Evolutionary conservation across 768 basidiomycete genomes (phyloP), one percentile per base, ranked within the genome.

Genomic region (Cyclocybe cylindracea): DNA sequence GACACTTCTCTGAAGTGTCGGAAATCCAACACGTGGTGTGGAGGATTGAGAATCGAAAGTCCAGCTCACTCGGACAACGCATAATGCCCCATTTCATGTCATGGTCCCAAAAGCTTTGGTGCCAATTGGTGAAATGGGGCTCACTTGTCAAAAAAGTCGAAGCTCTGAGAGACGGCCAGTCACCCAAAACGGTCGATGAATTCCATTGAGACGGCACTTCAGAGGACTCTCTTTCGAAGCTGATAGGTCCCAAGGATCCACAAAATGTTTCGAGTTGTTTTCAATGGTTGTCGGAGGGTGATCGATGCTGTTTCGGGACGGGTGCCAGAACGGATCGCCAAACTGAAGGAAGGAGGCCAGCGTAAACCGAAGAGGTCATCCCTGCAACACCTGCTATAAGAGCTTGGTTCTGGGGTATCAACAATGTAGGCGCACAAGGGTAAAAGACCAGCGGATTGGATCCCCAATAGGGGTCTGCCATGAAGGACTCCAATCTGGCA

Each of bases 1-100:
- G 5, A 77, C 68, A 0, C 77, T 72, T 16, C 68, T 61, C 6
- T 59, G 50, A 45, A 77, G 78, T 24, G 75, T 73, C 13, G 64
- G 55, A 46, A 66, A 68, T 9, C 71, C 70, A 13, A 63, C 62
- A 35, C 59, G 61, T 9, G 66, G 62, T n/a, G 18, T 75, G 74
- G 7, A 78, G 59, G n/a, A 73, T 42, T 0, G 62, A 67, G 39
- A 74, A 70, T 2, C 64, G 60, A 52, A 70, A 70, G 48, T 77
- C 66, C 2, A 77, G 56, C 49, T 78, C 71, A 4, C 19, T 19
- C 1, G 43, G 37, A 0, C 67, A 61, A 9, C 77, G 29, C 8
- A 62, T 62, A 24, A 69, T 66, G 46, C 70, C 68, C 77, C 77
- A 78, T 39, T 68, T 65, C 0, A 59, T 54, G 46, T 72, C 65